phyloP scores from a whole-genome alignment of 2,329 filamentous ascomycete genomes.

The Apiospora koreana region DNA sequence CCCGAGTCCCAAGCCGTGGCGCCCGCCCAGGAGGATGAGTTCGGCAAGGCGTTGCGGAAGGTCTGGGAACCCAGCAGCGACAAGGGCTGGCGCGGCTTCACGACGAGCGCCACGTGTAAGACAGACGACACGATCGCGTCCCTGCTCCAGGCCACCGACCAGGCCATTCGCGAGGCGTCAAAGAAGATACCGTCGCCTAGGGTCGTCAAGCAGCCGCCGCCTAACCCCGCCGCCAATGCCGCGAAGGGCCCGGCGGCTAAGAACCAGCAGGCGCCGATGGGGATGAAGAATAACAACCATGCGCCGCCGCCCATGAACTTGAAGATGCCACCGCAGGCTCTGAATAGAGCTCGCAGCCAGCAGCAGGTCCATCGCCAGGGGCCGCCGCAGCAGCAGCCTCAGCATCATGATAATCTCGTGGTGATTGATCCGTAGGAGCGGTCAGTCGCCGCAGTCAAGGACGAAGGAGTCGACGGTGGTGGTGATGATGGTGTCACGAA shows the following conservation, averaged over 20 bases:
- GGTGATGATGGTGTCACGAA: neutral
- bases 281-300: neutral
- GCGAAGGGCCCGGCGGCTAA: slow-evolving; percentile 8
- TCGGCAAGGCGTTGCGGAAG: slow-evolving; percentile 28
- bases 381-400: slow-evolving; percentile 19
- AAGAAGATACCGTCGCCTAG: slow-evolving; percentile 23
- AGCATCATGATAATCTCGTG: neutral
- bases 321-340: slow-evolving; percentile 13
- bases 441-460: neutral
- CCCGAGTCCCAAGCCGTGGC: neutral
- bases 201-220: slow-evolving; percentile 24
- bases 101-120: slow-evolving; percentile 43
- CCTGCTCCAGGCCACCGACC: slow-evolving; percentile 49
- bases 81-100: slow-evolving; percentile 30
- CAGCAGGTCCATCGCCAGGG: slow-evolving; percentile 13
- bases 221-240: slow-evolving; percentile 13
- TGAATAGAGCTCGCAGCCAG: slow-evolving; percentile 5
- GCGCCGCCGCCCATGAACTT: neutral
- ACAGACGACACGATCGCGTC: slow-evolving; percentile 43
- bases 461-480: neutral
- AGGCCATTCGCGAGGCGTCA: slow-evolving; percentile 34
- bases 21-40: slow-evolving; percentile 23
- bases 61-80: slow-evolving; percentile 28
- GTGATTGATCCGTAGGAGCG: slow-evolving; percentile 1
- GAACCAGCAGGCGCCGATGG: neutral